These are phyloP conservation scores for Lentinula raphanica DNA, from an alignment of 768 basidiomycete genomes.

Conservation along the genomic window DNA sequence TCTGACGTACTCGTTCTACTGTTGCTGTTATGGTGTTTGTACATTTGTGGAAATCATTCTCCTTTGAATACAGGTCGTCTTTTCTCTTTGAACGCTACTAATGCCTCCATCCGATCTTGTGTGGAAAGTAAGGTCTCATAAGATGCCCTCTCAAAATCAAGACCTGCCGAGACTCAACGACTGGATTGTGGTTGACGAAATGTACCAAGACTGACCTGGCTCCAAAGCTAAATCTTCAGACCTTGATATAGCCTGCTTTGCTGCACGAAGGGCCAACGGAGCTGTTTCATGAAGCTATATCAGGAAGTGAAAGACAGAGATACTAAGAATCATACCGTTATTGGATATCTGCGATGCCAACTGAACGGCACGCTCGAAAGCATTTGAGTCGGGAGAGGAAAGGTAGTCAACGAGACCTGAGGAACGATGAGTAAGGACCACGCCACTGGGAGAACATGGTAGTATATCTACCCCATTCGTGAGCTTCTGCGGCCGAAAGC, in stretches of 20 bases:
- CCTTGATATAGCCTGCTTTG: constrained; percentile 79
- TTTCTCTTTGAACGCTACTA: constrained; percentile 84
- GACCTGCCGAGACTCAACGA: no score
- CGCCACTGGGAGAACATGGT: constrained; percentile 4
- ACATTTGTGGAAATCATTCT: constrained; percentile 43
- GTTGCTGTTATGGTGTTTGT: constrained; percentile 9
- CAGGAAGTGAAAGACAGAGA: neutral
- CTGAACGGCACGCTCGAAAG: constrained; percentile 63
- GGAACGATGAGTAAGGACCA: neutral
- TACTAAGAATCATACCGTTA: constrained; percentile 45
- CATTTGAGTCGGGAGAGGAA: constrained; percentile 52
- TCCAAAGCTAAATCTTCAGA: constrained; percentile 77
- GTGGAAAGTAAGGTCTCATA: constrained; percentile 76
- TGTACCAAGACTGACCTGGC: constrained; percentile 55
- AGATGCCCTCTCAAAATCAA: constrained; percentile 86
- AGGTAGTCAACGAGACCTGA: constrained; percentile 82
- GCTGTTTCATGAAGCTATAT: constrained; percentile 36
- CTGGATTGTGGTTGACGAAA: no score
- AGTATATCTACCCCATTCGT: constrained; percentile 56
- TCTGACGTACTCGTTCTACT: no score
- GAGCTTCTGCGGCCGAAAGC: constrained; percentile 62
- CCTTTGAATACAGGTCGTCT: constrained; percentile 75
- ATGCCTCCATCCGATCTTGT: constrained; percentile 76
- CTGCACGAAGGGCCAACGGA: constrained; percentile 81
- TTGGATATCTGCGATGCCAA: constrained; percentile 64